phyloP scores from a whole-genome alignment of 2,329 filamentous ascomycete species.

The Phyllosticta ampelicida region DNA sequence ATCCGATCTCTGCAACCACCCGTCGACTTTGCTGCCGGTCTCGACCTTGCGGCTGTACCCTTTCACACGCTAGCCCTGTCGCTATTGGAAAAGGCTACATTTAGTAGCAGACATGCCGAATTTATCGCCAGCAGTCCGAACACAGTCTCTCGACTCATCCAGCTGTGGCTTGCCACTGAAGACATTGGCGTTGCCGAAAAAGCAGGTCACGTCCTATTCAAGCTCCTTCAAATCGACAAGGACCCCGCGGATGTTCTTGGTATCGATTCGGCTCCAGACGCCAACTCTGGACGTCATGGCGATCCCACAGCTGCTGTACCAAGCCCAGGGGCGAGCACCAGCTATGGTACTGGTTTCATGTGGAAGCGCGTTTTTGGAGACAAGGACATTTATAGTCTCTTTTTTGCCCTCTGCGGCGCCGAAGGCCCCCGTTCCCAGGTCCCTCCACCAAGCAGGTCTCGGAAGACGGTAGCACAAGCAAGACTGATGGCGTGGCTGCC shows the following conservation, averaged over 20 bases:
- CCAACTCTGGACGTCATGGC: conserved; percentile 12
- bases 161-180: conserved; percentile 47
- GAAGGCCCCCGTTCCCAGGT: conserved; percentile 24
- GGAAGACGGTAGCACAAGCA: conserved; percentile 50
- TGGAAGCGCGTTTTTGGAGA: conserved; percentile 54
- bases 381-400: conserved; percentile 44
- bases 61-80: conserved; percentile 48
- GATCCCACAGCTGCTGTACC: neutral
- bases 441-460: conserved; percentile 35
- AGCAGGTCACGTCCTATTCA: conserved; percentile 42
- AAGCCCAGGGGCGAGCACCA: neutral
- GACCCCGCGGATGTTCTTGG: conserved; percentile 32
- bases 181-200: conserved; percentile 46
- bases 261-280: conserved; percentile 14
- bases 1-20: conserved; percentile 31
- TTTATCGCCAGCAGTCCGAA: conserved; percentile 46
- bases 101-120: conserved; percentile 43
- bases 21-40: conserved; percentile 42
- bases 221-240: conserved; percentile 39
- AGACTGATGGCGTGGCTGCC: conserved; percentile 49
- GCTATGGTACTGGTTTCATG: conserved; percentile 33
- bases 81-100: conserved; percentile 45
- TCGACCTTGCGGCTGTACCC: conserved; percentile 36
- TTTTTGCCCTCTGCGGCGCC: conserved; percentile 46
- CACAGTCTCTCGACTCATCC: conserved; percentile 44